Evolutionary conservation across 2,329 filamentous ascomycete species (phyloP).

Genomic region (Cadophora malorum): DNA sequence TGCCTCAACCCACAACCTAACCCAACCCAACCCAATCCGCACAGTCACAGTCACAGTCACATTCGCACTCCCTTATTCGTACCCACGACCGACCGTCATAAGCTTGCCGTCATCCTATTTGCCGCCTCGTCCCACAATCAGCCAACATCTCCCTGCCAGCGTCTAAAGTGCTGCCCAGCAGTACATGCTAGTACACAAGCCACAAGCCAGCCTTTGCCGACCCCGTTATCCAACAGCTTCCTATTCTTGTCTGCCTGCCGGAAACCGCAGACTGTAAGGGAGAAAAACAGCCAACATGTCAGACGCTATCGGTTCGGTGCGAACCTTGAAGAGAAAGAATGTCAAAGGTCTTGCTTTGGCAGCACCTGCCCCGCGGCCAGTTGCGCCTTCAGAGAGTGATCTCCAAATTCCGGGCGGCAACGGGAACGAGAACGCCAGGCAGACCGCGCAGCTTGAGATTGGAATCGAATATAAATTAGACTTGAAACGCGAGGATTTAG

Average conservation of each 20-base stretch:
- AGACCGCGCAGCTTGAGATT: conserved; percentile 82
- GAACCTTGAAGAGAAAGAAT: conserved; percentile 98
- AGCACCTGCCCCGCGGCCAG: conserved; percentile 74
- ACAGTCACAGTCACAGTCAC: not conserved
- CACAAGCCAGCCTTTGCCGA: conserved; percentile 2
- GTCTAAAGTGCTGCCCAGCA: conserved; percentile 7
- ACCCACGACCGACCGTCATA: not conserved
- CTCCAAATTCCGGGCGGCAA: conserved; percentile 66
- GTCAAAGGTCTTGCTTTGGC: conserved; percentile 93
- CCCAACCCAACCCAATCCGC: too few species aligned
- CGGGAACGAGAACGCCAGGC: conserved; percentile 60
- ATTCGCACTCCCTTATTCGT: not conserved
- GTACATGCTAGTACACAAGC: not conserved
- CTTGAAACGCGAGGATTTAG: conserved; percentile 86
- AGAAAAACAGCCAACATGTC: conserved; percentile 53
- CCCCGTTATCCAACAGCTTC: not conserved
- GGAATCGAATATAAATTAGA: conserved; percentile 97
- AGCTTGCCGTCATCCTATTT: conserved; percentile 14
- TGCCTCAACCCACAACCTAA: not conserved
- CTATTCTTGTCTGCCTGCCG: not conserved
- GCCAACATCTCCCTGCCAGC: conserved; percentile 1
- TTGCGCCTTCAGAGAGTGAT: conserved; percentile 76
- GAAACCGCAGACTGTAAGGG: not conserved
- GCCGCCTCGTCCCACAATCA: conserved; percentile 11
- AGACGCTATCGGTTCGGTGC: conserved; percentile 64